phyloP scores from a whole-genome alignment of 805 yeast genomes.

The Groenewaldozyma salmanticensis region DNA sequence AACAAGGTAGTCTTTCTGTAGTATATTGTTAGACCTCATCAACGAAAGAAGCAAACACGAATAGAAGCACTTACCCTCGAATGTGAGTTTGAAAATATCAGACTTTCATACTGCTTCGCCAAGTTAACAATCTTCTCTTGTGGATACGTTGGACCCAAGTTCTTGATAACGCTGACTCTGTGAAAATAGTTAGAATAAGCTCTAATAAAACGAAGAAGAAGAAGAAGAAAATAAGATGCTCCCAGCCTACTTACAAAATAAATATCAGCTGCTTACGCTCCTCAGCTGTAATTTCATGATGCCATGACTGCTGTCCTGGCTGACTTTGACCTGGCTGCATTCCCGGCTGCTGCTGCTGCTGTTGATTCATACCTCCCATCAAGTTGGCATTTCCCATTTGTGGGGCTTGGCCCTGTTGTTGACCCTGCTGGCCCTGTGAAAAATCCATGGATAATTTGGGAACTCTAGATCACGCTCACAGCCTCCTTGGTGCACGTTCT shows the following conservation, averaged over 20 bases:
- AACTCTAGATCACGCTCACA: too few relatives aligned
- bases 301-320: conserved; percentile 10
- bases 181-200: too few relatives aligned
- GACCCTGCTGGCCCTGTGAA: too few relatives aligned
- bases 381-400: too few relatives aligned
- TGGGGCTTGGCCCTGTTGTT: too few relatives aligned
- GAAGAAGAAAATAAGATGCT: background rate
- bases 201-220: background rate
- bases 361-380: too few relatives aligned
- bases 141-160: conserved; percentile 20
- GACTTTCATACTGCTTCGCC: conserved; percentile 26
- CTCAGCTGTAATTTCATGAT: conserved; percentile 16
- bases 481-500: too few relatives aligned
- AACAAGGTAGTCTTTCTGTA: conserved; percentile 17
- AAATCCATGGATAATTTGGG: too few relatives aligned
- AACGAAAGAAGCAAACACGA: too few relatives aligned
- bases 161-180: conserved; percentile 19
- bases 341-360: too few relatives aligned
- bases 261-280: conserved; percentile 19
- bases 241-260: conserved; percentile 15
- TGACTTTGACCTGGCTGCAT: too few relatives aligned
- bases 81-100: conserved; percentile 21
- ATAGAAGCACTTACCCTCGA: conserved; percentile 21
- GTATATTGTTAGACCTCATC: conserved; percentile 1
- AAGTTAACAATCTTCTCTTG: conserved; percentile 23